Conservation (phyloP, 2,329 filamentous ascomycete genomes). For the Paracorniculantispora psalliotae region DNA sequence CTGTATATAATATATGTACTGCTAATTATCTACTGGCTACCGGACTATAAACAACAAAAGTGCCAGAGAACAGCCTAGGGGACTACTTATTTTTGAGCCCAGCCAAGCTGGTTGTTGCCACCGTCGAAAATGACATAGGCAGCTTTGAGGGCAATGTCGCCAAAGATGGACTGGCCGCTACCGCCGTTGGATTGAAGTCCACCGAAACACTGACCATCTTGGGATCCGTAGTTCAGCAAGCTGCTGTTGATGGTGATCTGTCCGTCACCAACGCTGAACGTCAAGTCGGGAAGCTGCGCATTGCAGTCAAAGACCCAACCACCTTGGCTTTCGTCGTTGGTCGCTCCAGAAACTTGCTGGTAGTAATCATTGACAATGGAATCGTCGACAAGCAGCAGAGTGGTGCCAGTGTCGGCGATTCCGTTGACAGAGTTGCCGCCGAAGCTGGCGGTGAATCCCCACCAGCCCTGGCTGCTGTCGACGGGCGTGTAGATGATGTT, state of each 20-base stretch:
- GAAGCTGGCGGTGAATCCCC: constrained; percentile 35
- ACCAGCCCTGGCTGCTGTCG: constrained; percentile 60
- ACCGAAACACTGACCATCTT: constrained; percentile 55
- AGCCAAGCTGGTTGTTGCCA: constrained; percentile 45
- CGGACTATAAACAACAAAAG: not conserved
- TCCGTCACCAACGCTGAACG: constrained; percentile 51
- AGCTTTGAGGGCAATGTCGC: constrained; percentile 58
- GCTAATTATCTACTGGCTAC: not conserved
- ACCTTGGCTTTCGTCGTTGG: constrained; percentile 24
- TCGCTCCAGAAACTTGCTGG: constrained; percentile 48
- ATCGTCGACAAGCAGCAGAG: constrained; percentile 57
- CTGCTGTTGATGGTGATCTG: constrained; percentile 51
- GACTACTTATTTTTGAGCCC: constrained; percentile 7
- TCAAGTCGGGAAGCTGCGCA: constrained; percentile 40
- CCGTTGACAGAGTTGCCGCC: constrained; percentile 29
- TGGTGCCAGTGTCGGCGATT: constrained; percentile 57
- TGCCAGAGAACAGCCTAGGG: too few relatives aligned
- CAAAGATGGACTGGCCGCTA: constrained; percentile 52
- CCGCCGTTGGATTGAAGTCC: constrained; percentile 55
- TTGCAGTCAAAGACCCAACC: constrained; percentile 42
- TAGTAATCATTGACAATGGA: constrained; percentile 45
- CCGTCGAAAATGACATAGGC: constrained; percentile 55
- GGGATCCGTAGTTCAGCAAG: constrained; percentile 50
- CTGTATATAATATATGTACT: not conserved
- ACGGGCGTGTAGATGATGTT: constrained; percentile 57